phyloP scores from a whole-genome alignment of 2,329 filamentous ascomycete species.

The Ophiocordyceps camponoti-floridani region DNA sequence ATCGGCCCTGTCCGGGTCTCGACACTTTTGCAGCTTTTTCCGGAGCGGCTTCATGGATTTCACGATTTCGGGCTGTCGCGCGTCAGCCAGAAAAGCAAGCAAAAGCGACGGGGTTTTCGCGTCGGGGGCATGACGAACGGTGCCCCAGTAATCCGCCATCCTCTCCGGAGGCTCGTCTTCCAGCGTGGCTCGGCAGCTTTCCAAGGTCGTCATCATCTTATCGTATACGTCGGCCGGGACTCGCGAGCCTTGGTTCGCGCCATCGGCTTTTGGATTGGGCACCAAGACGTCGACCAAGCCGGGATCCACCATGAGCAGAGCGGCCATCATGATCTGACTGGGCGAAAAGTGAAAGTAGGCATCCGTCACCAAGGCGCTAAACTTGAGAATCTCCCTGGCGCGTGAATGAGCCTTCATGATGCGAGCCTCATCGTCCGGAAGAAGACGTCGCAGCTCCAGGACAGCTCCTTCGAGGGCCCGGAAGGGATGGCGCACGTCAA shows the following conservation, averaged over 20 bases:
- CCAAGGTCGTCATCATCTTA: conserved; percentile 30
- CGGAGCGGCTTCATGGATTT: conserved; percentile 36
- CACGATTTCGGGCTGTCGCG: conserved; percentile 20
- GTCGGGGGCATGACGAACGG: conserved; percentile 16
- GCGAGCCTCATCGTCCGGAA: conserved; percentile 37
- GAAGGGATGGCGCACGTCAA: conserved; percentile 84
- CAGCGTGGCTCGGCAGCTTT: conserved; percentile 34
- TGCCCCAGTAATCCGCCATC: conserved; percentile 34
- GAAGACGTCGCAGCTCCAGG: conserved; percentile 59
- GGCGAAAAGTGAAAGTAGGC: conserved; percentile 96
- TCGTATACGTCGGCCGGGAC: conserved; percentile 16
- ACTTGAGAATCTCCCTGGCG: conserved; percentile 58
- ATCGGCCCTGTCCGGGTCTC: conserved; percentile 58
- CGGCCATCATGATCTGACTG: conserved; percentile 79
- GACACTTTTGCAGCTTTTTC: conserved; percentile 54
- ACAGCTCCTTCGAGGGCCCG: conserved; percentile 72
- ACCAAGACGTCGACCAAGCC: conserved; percentile 35
- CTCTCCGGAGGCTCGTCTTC: conserved; percentile 38
- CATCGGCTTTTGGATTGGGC: conserved; percentile 15
- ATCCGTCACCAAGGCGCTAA: conserved; percentile 72
- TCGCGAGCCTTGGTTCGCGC: conserved; percentile 7
- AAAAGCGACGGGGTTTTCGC: too few species aligned
- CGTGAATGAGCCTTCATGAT: conserved; percentile 48
- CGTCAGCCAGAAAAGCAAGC: not conserved
- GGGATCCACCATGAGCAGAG: conserved; percentile 57